phyloP scores from a whole-genome alignment of 148 eudicot species.

The Gaultheria prostrata region DNA sequence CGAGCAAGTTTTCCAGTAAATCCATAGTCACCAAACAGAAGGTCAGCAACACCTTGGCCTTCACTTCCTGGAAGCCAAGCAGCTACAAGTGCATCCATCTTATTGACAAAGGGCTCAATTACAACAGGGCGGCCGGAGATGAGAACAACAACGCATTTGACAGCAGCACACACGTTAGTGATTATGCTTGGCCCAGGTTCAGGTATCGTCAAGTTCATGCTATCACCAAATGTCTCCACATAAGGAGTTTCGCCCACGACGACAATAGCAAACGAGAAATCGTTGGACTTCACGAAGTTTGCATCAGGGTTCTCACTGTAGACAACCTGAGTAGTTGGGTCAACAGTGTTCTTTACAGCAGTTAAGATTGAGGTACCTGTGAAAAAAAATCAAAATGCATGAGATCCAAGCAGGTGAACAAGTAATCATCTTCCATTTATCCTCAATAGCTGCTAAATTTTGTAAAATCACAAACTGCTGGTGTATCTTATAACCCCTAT shows the following conservation, averaged over 20 bases:
- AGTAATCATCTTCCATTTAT: too few species aligned
- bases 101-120: constrained; percentile 38
- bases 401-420: not conserved
- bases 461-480: too few species aligned
- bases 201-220: constrained; percentile 38
- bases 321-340: constrained; percentile 36
- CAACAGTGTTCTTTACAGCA: constrained; percentile 43
- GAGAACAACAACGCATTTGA: constrained; percentile 46
- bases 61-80: constrained; percentile 65
- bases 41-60: constrained; percentile 58
- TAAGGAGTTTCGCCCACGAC: constrained; percentile 55
- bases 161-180: constrained; percentile 35
- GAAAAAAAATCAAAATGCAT: not conserved
- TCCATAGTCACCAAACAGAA: constrained; percentile 45
- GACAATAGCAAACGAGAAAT: constrained; percentile 44
- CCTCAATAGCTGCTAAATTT: too few species aligned
- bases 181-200: constrained; percentile 40
- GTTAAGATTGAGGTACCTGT: constrained; percentile 42
- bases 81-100: constrained; percentile 47
- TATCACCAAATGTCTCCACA: constrained; percentile 46
- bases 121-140: constrained; percentile 51
- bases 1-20: constrained; percentile 55
- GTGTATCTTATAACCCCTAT: too few species aligned
- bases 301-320: constrained; percentile 46
- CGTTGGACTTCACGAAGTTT: constrained; percentile 32